Percentiles rank a stretch among this genome's conserved stretches.
phyloP scores from a whole-genome alignment of 2,329 filamentous ascomycete species.

The Paracorniculantispora psalliotae region DNA sequence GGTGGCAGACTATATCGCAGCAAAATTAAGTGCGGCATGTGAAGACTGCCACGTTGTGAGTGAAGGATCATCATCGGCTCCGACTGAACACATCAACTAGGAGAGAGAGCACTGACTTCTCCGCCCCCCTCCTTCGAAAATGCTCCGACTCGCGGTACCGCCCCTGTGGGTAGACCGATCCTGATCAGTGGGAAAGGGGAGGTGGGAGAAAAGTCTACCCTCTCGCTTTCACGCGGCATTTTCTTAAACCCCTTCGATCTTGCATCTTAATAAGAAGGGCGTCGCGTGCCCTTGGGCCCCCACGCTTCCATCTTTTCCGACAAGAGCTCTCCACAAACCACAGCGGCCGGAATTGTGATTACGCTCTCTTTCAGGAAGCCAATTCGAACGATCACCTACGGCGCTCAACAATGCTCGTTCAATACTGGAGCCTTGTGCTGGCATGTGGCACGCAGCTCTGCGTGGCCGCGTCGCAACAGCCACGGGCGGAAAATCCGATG shows the following conservation, averaged over 20 bases:
- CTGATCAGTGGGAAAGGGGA: not conserved
- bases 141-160: not conserved
- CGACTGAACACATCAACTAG: not conserved
- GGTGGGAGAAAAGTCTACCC: not conserved
- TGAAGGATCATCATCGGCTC: not conserved
- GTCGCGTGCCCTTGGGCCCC: not conserved
- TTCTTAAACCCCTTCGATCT: not conserved
- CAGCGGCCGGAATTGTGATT: not conserved
- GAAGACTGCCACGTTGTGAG: not conserved
- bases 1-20: not conserved
- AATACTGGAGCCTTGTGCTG: not conserved
- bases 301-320: not conserved
- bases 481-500: not conserved
- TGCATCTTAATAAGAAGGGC: constrained; percentile 1
- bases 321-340: not conserved
- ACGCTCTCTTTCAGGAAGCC: not conserved
- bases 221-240: not conserved
- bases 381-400: too few relatives aligned
- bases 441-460: not conserved
- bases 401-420: not conserved
- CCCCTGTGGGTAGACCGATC: not conserved
- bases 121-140: not conserved
- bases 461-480: not conserved
- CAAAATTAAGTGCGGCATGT: not conserved
- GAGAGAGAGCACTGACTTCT: not conserved